These are phyloP conservation scores for Orbilia ellipsospora DNA, from an alignment of 2,329 filamentous ascomycete species.

Conservation along the genomic window DNA sequence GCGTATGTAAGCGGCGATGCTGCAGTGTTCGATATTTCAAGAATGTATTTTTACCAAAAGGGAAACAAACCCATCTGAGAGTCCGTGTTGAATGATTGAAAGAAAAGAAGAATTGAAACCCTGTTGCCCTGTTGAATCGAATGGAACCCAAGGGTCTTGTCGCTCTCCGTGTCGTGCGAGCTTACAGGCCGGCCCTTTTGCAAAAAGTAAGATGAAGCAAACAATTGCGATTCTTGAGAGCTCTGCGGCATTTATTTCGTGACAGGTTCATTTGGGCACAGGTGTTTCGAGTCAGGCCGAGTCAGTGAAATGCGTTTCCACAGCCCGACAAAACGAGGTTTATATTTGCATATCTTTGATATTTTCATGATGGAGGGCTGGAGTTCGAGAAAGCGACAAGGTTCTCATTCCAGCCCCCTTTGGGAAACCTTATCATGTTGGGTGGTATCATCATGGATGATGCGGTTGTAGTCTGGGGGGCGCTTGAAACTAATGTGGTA, in stretches of 20 bases:
- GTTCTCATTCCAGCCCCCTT: slow-evolving; percentile 19
- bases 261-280: too few relatives aligned
- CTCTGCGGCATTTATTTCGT: slow-evolving; percentile 39
- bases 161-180: background rate
- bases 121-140: too few relatives aligned
- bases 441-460: background rate
- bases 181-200: slow-evolving; percentile 6
- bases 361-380: slow-evolving; percentile 32
- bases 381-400: slow-evolving; percentile 30
- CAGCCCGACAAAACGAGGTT: too few relatives aligned
- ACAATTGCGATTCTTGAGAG: slow-evolving; percentile 19
- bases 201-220: background rate
- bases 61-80: background rate
- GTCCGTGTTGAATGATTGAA: background rate
- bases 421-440: background rate
- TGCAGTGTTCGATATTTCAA: background rate
- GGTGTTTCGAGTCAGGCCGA: too few relatives aligned
- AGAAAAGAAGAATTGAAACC: background rate
- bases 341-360: background rate
- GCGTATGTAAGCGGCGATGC: slow-evolving; percentile 8
- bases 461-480: too few relatives aligned
- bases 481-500: too few relatives aligned
- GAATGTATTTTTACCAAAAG: slow-evolving; percentile 38
- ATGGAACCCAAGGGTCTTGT: too few relatives aligned
- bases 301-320: too few relatives aligned